Conservation (phyloP, 768 basidiomycete genomes). For the Postia placenta region DNA sequence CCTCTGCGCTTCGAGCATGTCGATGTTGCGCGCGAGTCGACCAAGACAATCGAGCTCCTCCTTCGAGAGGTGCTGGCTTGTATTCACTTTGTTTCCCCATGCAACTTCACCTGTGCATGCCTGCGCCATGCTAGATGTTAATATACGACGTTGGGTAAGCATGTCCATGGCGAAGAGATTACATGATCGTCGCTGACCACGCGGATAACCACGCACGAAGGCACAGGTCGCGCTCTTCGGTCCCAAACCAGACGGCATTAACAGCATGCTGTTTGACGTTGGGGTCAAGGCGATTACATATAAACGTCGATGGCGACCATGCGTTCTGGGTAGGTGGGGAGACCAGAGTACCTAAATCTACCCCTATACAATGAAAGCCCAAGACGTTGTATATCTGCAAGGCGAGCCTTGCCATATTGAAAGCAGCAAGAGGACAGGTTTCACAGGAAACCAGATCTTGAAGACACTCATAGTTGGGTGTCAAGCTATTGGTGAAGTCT, state of each 20-base stretch:
- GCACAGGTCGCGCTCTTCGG: constrained; percentile 22
- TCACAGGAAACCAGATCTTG: not conserved
- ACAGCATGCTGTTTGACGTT: constrained; percentile 12
- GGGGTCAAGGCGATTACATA: constrained; percentile 14
- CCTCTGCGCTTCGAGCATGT: constrained; percentile 26
- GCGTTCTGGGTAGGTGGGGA: constrained; percentile 16
- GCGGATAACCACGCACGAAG: constrained; percentile 36
- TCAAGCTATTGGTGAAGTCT: not conserved
- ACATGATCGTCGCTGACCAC: too few relatives aligned
- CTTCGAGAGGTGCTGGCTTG: constrained; percentile 2
- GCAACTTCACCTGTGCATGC: not conserved
- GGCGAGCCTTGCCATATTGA: constrained; percentile 31
- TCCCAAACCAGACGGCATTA: constrained; percentile 26
- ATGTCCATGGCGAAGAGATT: not conserved
- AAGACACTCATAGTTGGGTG: not conserved
- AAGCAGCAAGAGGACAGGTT: constrained; percentile 18
- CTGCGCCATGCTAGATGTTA: constrained; percentile 20
- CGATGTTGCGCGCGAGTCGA: constrained; percentile 25
- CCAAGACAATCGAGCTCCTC: constrained; percentile 30
- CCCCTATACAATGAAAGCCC: constrained; percentile 24
- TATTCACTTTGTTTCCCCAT: constrained; percentile 11
- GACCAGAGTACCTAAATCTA: constrained; percentile 32
- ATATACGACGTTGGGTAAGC: not conserved
- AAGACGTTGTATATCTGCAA: constrained; percentile 25
- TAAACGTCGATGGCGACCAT: constrained; percentile 23